A percentile compares a stretch with the other conserved stretches of the same genome.
Evolutionary conservation across 1,284 basidiomycete genomes (phyloP).

Genomic region (Cutaneotrichosporon sp.): DNA sequence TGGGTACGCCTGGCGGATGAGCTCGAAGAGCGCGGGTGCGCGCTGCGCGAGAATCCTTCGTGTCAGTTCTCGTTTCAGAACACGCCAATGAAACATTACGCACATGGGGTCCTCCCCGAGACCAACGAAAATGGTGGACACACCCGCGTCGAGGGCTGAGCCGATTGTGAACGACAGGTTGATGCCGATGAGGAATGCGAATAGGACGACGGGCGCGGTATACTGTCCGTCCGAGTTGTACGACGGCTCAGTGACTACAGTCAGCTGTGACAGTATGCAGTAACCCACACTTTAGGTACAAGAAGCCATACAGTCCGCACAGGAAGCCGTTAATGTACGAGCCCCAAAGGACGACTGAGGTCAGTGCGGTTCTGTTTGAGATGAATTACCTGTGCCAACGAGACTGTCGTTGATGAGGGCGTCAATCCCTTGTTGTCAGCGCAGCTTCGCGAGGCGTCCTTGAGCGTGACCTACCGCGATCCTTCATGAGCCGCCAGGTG

Average conservation of each 20-base stretch:
- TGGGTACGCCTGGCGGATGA: constrained; percentile 48
- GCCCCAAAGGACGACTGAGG: constrained; percentile 51
- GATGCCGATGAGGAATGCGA: constrained; percentile 71
- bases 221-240: constrained; percentile 71
- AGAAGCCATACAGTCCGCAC: constrained; percentile 71
- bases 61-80: background rate
- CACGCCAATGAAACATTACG: background rate
- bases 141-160: constrained; percentile 53
- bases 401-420: constrained; percentile 80
- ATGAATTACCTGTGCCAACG: constrained; percentile 56
- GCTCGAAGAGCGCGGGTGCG: constrained; percentile 59
- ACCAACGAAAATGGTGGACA: constrained; percentile 81
- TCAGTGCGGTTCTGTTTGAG: constrained; percentile 15
- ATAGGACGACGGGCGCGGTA: constrained; percentile 69
- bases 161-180: constrained; percentile 47
- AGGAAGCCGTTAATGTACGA: constrained; percentile 72
- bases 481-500: constrained; percentile 79
- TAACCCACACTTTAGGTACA: constrained; percentile 68
- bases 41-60: constrained; percentile 57
- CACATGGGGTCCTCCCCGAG: constrained; percentile 70
- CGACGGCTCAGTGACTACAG: constrained; percentile 57
- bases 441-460: no score
- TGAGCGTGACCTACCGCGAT: constrained; percentile 53
- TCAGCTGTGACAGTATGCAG: constrained; percentile 8
- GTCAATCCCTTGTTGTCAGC: constrained; percentile 55